Conservation (phyloP, 164 flowering plant genomes). For the Cinnamomum chago region DNA sequence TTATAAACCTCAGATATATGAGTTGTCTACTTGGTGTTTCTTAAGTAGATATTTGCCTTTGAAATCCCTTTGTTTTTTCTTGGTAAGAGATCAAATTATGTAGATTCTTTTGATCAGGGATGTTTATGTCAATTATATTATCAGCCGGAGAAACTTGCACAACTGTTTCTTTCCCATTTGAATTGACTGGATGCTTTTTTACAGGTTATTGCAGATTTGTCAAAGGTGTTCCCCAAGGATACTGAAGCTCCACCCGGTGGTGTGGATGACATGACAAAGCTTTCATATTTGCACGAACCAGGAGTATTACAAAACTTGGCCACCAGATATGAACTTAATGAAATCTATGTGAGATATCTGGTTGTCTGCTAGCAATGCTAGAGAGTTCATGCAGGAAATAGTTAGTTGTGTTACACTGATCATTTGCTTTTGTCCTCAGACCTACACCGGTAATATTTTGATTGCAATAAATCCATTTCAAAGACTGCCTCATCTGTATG, state of each 20-base stretch:
- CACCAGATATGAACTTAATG: conserved; percentile 90
- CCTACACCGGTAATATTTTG: conserved; percentile 95
- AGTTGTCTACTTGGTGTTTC: no score
- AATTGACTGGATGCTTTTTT: conserved; percentile 7
- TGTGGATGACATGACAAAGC: conserved; percentile 99
- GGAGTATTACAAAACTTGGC: conserved; percentile 94
- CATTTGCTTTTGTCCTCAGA: conserved; percentile 37
- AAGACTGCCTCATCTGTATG: conserved; percentile 96
- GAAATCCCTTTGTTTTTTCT: no score
- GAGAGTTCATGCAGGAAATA: not conserved
- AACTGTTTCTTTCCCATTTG: not conserved
- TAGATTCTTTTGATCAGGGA: no score
- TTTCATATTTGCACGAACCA: conserved; percentile 98
- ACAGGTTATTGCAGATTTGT: conserved; percentile 70
- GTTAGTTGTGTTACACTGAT: not conserved
- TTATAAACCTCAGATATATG: no score
- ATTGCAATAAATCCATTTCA: conserved; percentile 98
- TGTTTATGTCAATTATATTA: no score
- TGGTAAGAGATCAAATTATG: no score
- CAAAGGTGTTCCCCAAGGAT: conserved; percentile 86
- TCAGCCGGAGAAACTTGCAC: not conserved
- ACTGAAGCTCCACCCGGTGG: conserved; percentile 98
- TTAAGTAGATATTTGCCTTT: no score
- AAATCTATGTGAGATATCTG: conserved; percentile 75
- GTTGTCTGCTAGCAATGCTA: not conserved